Evolutionary conservation across 2,329 filamentous ascomycete genomes (phyloP).

Genomic region (Stachybotrys chartarum): DNA sequence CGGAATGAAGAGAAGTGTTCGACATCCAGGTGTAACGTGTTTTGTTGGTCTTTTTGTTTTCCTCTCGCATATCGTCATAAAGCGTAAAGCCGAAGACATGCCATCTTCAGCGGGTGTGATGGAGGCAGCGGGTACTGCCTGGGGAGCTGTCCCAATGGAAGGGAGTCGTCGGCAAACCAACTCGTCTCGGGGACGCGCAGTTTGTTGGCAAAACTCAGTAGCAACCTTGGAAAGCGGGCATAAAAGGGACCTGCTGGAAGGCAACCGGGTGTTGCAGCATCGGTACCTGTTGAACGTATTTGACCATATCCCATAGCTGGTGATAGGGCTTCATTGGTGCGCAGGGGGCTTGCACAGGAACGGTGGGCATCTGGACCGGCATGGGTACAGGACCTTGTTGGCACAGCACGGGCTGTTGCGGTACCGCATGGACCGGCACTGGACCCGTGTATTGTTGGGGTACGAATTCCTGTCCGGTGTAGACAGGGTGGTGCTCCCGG

Average conservation of each 20-base stretch:
- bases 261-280: constrained; percentile 41
- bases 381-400: constrained; percentile 19
- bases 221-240: constrained; percentile 45
- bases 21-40: neutral
- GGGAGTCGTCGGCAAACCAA: no score
- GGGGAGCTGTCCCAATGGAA: no score
- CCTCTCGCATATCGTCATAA: neutral
- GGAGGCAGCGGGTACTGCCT: no score
- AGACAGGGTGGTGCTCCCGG: constrained; percentile 27
- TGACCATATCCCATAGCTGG: constrained; percentile 45
- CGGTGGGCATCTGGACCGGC: constrained; percentile 25
- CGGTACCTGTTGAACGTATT: constrained; percentile 42
- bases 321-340: constrained; percentile 38
- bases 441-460: constrained; percentile 37
- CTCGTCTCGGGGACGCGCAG: no score
- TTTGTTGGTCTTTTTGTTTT: neutral
- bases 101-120: neutral
- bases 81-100: neutral
- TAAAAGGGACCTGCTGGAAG: constrained; percentile 45
- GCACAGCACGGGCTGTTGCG: constrained; percentile 20
- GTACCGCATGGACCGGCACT: constrained; percentile 16
- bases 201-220: constrained; percentile 20
- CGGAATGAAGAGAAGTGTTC: no score
- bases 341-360: constrained; percentile 28
- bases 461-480: constrained; percentile 37